Percentiles rank a stretch among this genome's conserved stretches.
These are phyloP conservation scores for Apiospora malaysiana DNA, from an alignment of 2,329 filamentous ascomycete genomes.

Conservation along the genomic window DNA sequence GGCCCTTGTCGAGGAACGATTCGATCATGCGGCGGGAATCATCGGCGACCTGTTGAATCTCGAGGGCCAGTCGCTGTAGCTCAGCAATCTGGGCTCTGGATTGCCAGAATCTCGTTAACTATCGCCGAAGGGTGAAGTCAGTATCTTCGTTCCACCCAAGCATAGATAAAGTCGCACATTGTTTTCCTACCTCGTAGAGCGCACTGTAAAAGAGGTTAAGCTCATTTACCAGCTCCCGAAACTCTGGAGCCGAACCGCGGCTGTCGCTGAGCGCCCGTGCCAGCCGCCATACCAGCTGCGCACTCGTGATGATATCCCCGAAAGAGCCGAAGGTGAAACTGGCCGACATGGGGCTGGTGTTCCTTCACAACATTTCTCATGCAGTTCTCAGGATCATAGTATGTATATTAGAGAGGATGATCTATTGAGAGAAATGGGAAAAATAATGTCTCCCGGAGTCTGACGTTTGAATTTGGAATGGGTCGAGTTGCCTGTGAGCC, in stretches of 20 bases:
- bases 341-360: slow-evolving; percentile 7
- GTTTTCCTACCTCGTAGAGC: background rate
- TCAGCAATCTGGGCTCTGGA: background rate
- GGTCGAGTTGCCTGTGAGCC: background rate
- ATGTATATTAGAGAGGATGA: background rate
- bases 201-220: background rate
- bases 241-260: slow-evolving; percentile 15
- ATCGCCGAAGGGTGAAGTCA: background rate
- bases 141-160: background rate
- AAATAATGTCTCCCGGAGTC: background rate
- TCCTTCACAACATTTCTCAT: background rate
- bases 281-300: slow-evolving; percentile 21
- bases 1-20: background rate
- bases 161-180: background rate
- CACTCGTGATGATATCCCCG: slow-evolving; percentile 11
- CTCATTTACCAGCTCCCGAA: slow-evolving; percentile 3
- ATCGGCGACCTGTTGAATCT: background rate
- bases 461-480: background rate
- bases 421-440: background rate
- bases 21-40: background rate
- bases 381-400: background rate
- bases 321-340: slow-evolving; percentile 19
- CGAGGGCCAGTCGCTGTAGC: background rate
- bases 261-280: slow-evolving; percentile 20
- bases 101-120: background rate